Base-by-base conservation (phyloP, 129 eudicot species). In the Artemisia tridentata region DNA sequence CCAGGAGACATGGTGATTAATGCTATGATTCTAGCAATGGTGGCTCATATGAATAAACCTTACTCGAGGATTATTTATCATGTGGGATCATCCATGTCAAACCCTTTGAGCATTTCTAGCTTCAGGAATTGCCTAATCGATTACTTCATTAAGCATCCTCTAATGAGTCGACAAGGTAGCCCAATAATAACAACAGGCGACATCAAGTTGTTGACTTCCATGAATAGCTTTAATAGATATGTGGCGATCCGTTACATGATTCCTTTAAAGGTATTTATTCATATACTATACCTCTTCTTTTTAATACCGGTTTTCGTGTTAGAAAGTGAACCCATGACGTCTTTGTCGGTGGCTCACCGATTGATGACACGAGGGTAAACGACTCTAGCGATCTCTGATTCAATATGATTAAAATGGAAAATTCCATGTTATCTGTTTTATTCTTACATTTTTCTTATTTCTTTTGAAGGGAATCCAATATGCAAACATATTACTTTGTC, bases 181-280 rank as follows among this genome's bases (percentile, higher is more conserved):
- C 88, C 96, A 7, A 78, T 92, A 16, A 72, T 48, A 23, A 12
- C 55, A 52, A 88, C 87, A 41, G 81, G 92, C 31, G 65, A 87
- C n/a, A 58, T 83, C 52, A 83, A 59, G 0, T 81, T 89, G n/a
- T 43, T 93, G 54, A 76, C 55, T 19, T 75, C 90, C 31, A 87
- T 89, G 88, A 85, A 73, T 25, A 83, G 90, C 74, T 92, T 89
- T 77, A 80, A 58, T 16, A 80, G 82, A 80, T 92, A 89, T 79
- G 78, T 92, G 63, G 38, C 78, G 9, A 61, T 65, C 21, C 71
- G 48, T 51, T 63, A 45, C 11, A 0, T 29, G 18, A 16, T 25
- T 69, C 48, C 11, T 25, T 1, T 50, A 8, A 4, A 59, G 19
- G 12, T 46, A 25, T 72, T n/a, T 16, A 54, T 49, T 20, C 14